Percentiles rank a stretch among this genome's conserved stretches.
These are phyloP conservation scores for Erysiphe neolycopersici DNA, from an alignment of 2,329 filamentous ascomycete species.

Conservation along the genomic window DNA sequence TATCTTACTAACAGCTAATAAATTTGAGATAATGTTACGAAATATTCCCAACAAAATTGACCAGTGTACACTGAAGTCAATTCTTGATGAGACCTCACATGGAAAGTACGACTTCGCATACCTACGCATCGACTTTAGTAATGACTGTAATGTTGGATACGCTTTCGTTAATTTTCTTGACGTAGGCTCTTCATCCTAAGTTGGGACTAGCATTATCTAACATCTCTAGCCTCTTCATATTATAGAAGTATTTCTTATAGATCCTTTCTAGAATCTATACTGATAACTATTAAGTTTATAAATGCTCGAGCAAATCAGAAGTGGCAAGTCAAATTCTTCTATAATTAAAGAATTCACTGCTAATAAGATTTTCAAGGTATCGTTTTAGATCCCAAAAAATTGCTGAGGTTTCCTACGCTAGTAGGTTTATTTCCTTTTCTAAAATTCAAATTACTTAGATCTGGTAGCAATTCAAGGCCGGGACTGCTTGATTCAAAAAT, in stretches of 20 bases:
- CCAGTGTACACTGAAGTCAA: conserved; percentile 46
- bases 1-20: conserved; percentile 1
- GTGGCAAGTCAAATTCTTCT: conserved; percentile 22
- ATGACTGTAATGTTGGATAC: conserved; percentile 58
- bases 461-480: conserved; percentile 60
- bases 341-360: no score
- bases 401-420: conserved; percentile 86
- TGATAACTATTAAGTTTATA: conserved; percentile 32
- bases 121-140: conserved; percentile 65
- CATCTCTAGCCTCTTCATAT: conserved; percentile 38
- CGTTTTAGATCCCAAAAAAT: conserved; percentile 64
- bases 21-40: conserved; percentile 56
- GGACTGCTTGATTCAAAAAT: conserved; percentile 78
- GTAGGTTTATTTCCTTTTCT: conserved; percentile 22
- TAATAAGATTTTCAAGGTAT: conserved; percentile 22
- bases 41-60: conserved; percentile 86
- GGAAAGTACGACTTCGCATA: conserved; percentile 92
- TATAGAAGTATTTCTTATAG: conserved; percentile 24
- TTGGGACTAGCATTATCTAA: conserved; percentile 14
- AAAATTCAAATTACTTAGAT: conserved; percentile 9
- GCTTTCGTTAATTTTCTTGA: conserved; percentile 90
- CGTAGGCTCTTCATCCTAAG: conserved; percentile 20
- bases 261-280: neutral
- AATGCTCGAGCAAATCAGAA: conserved; percentile 40
- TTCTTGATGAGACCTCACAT: conserved; percentile 52